Percentiles rank a stretch among this genome's conserved stretches.
Evolutionary conservation across 306 rosid genomes (phyloP).

Genomic region (Sophora flavescens): DNA sequence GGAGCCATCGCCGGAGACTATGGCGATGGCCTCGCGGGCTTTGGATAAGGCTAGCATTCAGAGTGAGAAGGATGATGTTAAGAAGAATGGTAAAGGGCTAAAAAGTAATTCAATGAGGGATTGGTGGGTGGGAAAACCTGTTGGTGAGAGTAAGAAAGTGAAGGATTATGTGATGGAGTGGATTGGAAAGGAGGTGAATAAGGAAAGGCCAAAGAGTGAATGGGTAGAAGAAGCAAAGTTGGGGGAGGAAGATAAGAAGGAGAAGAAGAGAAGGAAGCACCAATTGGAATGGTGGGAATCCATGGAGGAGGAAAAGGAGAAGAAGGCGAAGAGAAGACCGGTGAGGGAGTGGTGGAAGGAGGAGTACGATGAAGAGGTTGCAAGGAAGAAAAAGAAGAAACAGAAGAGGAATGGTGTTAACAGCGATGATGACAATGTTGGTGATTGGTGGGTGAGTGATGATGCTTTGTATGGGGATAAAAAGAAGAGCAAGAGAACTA

Average conservation of each 20-base stretch:
- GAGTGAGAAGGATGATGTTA: conserved; percentile 55
- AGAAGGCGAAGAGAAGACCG: conserved; percentile 72
- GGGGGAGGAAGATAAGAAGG: conserved; percentile 49
- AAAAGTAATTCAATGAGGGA: conserved; percentile 63
- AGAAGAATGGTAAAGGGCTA: conserved; percentile 51
- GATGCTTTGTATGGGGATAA: conserved; percentile 64
- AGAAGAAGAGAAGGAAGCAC: conserved; percentile 59
- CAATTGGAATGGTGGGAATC: conserved; percentile 91
- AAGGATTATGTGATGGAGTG: conserved; percentile 95
- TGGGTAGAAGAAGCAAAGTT: conserved; percentile 45
- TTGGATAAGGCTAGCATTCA: conserved; percentile 50
- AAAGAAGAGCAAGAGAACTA: conserved; percentile 63
- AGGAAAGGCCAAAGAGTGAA: conserved; percentile 58
- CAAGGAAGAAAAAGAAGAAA: conserved; percentile 64
- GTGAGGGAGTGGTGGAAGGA: conserved; percentile 99
- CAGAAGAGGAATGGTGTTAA: conserved; percentile 49
- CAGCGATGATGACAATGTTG: conserved; percentile 55
- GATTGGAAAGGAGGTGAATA: conserved; percentile 85
- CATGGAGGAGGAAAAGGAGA: conserved; percentile 79
- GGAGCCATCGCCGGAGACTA: conserved; percentile 54
- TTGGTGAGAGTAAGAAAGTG: conserved; percentile 59
- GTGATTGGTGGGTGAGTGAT: conserved; percentile 69
- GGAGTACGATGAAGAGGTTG: conserved; percentile 76
- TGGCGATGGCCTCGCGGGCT: conserved; percentile 45
- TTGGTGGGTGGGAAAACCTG: conserved; percentile 77